Evolutionary conservation across 106 monocot genomes (phyloP).

Genomic region (Posidonia australis): DNA sequence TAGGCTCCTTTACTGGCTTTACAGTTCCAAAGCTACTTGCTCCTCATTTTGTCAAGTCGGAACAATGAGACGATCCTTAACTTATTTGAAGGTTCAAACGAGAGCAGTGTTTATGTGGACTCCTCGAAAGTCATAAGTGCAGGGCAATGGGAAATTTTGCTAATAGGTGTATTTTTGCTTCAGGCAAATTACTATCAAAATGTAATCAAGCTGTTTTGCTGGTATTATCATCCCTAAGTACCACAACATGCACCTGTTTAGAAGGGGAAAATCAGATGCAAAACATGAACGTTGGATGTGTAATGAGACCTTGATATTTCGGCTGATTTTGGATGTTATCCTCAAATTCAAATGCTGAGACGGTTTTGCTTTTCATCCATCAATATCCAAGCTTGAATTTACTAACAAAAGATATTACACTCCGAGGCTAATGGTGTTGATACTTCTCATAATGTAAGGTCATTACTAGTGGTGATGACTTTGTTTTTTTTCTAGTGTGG

Average conservation of each 20-base stretch:
- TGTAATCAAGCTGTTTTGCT: not conserved
- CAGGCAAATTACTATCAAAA: not conserved
- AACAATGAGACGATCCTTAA: slow-evolving; percentile 17
- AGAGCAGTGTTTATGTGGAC: slow-evolving; percentile 3
- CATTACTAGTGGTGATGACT: too few species aligned
- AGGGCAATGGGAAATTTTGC: slow-evolving; percentile 39
- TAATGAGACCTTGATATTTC: not conserved
- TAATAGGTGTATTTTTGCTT: slow-evolving; percentile 8
- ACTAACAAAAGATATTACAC: too few species aligned
- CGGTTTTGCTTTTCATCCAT: not conserved
- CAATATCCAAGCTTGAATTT: too few species aligned
- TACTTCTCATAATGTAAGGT: too few species aligned
- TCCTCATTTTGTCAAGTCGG: slow-evolving; percentile 70
- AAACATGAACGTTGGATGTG: not conserved
- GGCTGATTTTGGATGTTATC: not conserved
- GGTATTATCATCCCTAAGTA: too few species aligned
- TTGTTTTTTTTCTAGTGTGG: too few species aligned
- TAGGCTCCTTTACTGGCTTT: slow-evolving; percentile 73
- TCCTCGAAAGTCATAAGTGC: not conserved
- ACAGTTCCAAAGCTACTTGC: slow-evolving; percentile 65
- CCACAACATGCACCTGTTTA: too few species aligned
- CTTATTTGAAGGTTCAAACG: too few species aligned
- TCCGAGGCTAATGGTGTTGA: too few species aligned
- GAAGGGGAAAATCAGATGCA: not conserved
- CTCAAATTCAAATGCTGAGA: not conserved